Evolutionary conservation across 306 rosid species (phyloP).

Genomic region (Pterocarpus santalinus): DNA sequence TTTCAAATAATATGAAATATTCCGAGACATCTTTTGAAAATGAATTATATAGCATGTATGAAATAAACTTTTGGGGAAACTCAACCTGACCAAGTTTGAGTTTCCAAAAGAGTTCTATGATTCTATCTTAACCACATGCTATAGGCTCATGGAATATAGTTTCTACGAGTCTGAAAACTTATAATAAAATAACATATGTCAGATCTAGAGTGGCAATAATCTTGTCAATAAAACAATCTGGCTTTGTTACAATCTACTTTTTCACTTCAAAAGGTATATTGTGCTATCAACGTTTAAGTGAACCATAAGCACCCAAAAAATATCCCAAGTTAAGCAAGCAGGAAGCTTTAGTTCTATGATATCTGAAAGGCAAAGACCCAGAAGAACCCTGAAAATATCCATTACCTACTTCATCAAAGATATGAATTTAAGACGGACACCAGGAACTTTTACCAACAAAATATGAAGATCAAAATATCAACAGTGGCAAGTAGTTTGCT

Average conservation of each 20-base stretch:
- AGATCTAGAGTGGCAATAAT: background rate
- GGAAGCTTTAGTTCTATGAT: conserved; percentile 3
- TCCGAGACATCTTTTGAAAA: conserved; percentile 32
- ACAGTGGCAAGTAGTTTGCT: conserved; percentile 6
- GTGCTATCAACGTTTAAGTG: conserved; percentile 12
- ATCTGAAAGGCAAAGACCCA: background rate
- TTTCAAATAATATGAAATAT: background rate
- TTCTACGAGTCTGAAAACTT: background rate
- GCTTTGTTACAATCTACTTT: background rate
- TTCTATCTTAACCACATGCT: background rate
- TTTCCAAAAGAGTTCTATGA: conserved; percentile 3
- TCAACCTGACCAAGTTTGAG: conserved; percentile 17
- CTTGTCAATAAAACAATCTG: background rate
- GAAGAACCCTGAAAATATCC: conserved; percentile 15
- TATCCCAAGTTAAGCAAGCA: background rate
- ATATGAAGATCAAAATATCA: background rate
- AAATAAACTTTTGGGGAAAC: conserved; percentile 1
- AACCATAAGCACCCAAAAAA: background rate
- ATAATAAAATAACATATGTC: background rate
- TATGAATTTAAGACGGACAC: background rate
- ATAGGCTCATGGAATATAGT: conserved; percentile 13
- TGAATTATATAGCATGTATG: conserved; percentile 6
- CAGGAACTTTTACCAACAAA: background rate
- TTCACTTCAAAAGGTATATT: conserved; percentile 1
- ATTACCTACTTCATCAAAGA: background rate